Base-by-base conservation (phyloP, 2,329 filamentous ascomycete species). In the Ilyonectria mors-panacis region DNA sequence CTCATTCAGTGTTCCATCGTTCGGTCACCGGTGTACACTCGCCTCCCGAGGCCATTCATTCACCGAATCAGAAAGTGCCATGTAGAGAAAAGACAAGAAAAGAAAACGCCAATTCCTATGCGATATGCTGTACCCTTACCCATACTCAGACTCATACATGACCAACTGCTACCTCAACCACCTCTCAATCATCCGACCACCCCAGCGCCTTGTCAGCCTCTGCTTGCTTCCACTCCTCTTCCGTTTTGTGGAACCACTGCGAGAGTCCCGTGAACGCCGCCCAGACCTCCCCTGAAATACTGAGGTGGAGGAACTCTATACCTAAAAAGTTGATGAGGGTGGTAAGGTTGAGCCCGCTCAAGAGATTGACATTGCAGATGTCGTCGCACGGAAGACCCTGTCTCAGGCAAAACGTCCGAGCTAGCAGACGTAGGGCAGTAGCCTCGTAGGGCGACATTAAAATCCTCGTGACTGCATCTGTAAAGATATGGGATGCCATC, bases 361-460 rank as follows among this genome's bases (percentile, higher is more conserved):
- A 69, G 8, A 81, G 19, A 33, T 78, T 80, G 12, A 79, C 68
- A 2, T 77, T 74, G 50, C 81, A 80, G n/a, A 89, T 83, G 33
- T 80, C 80, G 8, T 73, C 68, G 7, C 77, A 73, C 3, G 82
- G 72, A 39, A 85, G 71, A 1, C 83, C 83, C 59, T 79, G 76
- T 30, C 80, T 79, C 8, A 74, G 65, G 10, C 81, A 81, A 66
- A 83, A 85, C 23, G 80, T 75, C 42, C 82, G 79, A 2, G 85
- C 86, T 23, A 88, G 70, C 3, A 82, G 72, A 3, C 87, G 80
- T 21, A 87, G 76, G 2, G 82, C 80, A 10, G 82, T 75, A 0
- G 85, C 83, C 56, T 89, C 87, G 35, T 84, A 76, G 1, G 87
- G 86, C 15, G 81, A 79, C 35, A 85, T 78, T 2, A 85, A 30